Percentiles rank a stretch among this genome's conserved stretches.
These are phyloP conservation scores for Trichoderma erinaceum DNA, from an alignment of 495 filamentous ascomycete species.

Conservation along the genomic window DNA sequence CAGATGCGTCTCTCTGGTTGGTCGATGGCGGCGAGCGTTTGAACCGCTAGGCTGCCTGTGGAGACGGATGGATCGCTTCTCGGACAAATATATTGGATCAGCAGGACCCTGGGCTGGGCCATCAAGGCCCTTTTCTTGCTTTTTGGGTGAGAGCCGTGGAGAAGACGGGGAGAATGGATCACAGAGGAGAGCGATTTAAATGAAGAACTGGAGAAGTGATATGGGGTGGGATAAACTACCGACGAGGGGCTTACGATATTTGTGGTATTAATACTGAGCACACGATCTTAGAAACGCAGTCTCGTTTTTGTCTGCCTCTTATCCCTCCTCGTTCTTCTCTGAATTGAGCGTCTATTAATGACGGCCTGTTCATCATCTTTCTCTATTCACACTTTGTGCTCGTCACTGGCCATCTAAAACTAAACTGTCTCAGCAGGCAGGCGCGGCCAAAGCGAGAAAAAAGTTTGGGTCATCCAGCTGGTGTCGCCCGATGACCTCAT, in stretches of 20 bases:
- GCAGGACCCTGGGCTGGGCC: neutral
- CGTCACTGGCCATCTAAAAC: neutral
- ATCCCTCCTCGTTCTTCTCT: neutral
- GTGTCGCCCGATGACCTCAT: neutral
- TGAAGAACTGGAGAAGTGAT: neutral
- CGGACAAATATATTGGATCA: neutral
- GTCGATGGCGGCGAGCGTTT: neutral
- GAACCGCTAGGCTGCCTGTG: neutral
- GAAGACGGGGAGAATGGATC: neutral
- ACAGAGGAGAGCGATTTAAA: conserved; percentile 7
- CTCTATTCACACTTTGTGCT: neutral
- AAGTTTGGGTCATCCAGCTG: neutral
- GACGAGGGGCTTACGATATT: neutral
- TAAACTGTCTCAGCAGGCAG: neutral
- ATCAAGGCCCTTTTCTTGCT: neutral
- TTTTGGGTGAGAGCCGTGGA: neutral
- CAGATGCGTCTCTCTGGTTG: neutral
- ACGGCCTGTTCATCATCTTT: neutral
- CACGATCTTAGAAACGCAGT: neutral
- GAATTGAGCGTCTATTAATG: neutral
- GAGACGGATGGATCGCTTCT: neutral
- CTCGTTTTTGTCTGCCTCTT: neutral
- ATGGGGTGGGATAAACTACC: neutral
- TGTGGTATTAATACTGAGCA: neutral
- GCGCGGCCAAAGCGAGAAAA: neutral